Conservation (phyloP, 2,329 filamentous ascomycete species). For the Dothistroma pini region DNA sequence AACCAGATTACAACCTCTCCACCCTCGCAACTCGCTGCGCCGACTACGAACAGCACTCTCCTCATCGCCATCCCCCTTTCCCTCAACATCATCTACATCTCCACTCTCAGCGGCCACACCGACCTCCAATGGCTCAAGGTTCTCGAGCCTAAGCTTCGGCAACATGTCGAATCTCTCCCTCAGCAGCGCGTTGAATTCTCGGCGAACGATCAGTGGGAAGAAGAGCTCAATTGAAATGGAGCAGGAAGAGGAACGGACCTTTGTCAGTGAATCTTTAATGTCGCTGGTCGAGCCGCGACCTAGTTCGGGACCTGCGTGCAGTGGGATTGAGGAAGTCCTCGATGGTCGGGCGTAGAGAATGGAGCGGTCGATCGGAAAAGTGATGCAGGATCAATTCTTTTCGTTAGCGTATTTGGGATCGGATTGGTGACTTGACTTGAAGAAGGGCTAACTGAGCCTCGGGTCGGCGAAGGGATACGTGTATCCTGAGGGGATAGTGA, state of each 20-base stretch:
- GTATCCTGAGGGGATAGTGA: neutral
- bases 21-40: slow-evolving; percentile 28
- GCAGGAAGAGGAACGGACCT: slow-evolving; percentile 30
- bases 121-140: slow-evolving; percentile 8
- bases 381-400: slow-evolving; percentile 8
- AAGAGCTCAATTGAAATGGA: slow-evolving; percentile 32
- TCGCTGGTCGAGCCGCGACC: slow-evolving; percentile 33
- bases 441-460: neutral
- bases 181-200: neutral
- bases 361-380: neutral
- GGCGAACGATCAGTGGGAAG: slow-evolving; percentile 27
- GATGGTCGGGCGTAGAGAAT: slow-evolving; percentile 20
- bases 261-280: slow-evolving; percentile 24
- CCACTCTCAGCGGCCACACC: slow-evolving; percentile 18
- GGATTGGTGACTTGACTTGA: neutral
- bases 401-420: slow-evolving; percentile 5
- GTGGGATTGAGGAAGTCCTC: slow-evolving; percentile 35
- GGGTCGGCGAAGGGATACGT: neutral
- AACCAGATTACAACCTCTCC: slow-evolving; percentile 17
- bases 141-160: slow-evolving; percentile 26
- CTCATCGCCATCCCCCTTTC: slow-evolving; percentile 11
- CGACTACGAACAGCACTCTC: slow-evolving; percentile 29
- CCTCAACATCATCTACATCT: slow-evolving; percentile 13
- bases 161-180: slow-evolving; percentile 20
- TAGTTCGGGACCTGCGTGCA: slow-evolving; percentile 21